phyloP scores from a whole-genome alignment of 805 yeast genomes.

The Kazachstania martiniae region DNA sequence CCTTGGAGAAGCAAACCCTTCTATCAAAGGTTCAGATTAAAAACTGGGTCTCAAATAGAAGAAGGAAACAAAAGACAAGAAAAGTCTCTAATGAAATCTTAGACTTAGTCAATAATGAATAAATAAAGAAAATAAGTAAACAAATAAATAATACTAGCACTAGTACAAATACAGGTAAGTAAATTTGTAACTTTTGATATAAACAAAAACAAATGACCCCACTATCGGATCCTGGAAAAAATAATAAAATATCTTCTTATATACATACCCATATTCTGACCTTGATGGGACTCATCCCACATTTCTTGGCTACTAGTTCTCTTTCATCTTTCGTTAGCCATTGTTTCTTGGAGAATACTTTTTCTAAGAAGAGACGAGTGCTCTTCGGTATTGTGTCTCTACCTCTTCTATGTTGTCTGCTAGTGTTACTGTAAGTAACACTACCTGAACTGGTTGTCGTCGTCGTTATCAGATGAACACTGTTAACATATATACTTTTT shows the following conservation, averaged over 20 bases:
- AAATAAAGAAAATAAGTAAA: slow-evolving; percentile 1
- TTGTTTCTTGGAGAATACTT: slow-evolving; percentile 12
- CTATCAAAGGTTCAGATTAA: slow-evolving; percentile 16
- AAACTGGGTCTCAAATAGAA: slow-evolving; percentile 21
- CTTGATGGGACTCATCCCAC: slow-evolving; percentile 15
- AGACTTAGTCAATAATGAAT: slow-evolving; percentile 4
- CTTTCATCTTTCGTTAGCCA: slow-evolving; percentile 17
- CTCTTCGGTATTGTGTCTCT: too few relatives aligned
- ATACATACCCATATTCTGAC: slow-evolving; percentile 21
- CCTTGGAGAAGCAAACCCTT: slow-evolving; percentile 7
- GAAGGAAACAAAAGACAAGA: slow-evolving; percentile 14
- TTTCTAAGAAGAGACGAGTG: slow-evolving; percentile 15
- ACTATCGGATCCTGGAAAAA: too few relatives aligned
- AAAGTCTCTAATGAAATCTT: slow-evolving; percentile 9
- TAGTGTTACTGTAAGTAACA: slow-evolving; percentile 1
- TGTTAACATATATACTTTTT: slow-evolving; percentile 4
- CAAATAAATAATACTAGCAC: too few relatives aligned
- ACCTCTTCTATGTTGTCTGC: too few relatives aligned
- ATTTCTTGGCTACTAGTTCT: slow-evolving; percentile 12
- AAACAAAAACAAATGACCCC: not conserved
- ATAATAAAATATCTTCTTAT: too few relatives aligned
- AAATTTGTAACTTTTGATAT: not conserved
- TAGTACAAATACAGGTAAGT: too few relatives aligned
- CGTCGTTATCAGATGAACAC: not conserved
- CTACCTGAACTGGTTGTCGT: not conserved